Conservation (phyloP, 2,329 filamentous ascomycete genomes). For the Talaromyces sp. region DNA sequence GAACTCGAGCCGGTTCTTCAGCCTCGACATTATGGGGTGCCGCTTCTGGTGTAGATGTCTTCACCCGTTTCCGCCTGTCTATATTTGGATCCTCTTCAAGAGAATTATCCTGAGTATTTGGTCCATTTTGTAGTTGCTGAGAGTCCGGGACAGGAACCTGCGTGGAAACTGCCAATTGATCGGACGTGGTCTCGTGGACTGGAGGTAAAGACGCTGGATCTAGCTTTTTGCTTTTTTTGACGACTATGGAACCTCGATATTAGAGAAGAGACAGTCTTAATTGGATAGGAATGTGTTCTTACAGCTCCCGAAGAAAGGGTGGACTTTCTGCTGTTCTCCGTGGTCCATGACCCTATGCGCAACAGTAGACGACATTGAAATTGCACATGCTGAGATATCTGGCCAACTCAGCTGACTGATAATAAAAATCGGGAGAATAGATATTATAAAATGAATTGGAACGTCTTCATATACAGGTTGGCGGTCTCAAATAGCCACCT, state of each 20-base stretch:
- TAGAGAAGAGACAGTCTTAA: neutral
- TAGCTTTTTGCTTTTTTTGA: neutral
- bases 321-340: constrained; percentile 39
- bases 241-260: neutral
- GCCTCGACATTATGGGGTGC: neutral
- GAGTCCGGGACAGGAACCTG: neutral
- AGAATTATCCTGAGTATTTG: constrained; percentile 9
- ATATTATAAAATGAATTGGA: too few relatives aligned
- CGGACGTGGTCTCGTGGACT: constrained; percentile 3
- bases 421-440: constrained; percentile 20
- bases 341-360: constrained; percentile 40
- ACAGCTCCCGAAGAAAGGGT: constrained; percentile 46
- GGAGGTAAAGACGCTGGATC: neutral
- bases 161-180: neutral
- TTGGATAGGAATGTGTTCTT: constrained; percentile 16
- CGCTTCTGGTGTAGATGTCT: constrained; percentile 23
- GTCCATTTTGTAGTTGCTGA: constrained; percentile 12
- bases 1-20: neutral
- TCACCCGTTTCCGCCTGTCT: constrained; percentile 38
- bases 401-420: neutral
- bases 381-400: constrained; percentile 23
- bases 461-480: neutral
- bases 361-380: constrained; percentile 31
- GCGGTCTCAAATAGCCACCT: neutral
- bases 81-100: constrained; percentile 37